phyloP scores from a whole-genome alignment of 2,329 filamentous ascomycete species.

The Sporothrix pseudoabietina region DNA sequence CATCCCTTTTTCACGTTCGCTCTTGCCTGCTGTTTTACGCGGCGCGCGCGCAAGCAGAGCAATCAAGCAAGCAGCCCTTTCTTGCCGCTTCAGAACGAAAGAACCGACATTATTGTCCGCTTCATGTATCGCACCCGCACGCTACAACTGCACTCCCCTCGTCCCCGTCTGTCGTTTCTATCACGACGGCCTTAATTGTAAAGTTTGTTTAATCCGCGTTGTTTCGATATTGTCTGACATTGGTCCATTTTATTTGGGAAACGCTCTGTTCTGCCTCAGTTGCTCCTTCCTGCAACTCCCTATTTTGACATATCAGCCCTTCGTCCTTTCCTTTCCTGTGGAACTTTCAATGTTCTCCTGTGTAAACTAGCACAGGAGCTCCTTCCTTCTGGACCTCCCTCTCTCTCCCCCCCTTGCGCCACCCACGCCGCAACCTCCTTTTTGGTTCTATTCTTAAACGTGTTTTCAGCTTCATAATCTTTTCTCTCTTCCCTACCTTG shows the following conservation, averaged over 20 bases:
- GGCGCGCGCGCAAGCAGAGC: constrained; percentile 16
- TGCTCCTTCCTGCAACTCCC: not conserved
- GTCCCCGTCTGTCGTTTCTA: not conserved
- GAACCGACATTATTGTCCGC: not conserved
- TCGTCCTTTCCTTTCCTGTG: constrained; percentile 17
- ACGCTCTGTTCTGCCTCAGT: not conserved
- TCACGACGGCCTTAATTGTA: constrained; percentile 11
- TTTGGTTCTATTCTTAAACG: constrained; percentile 30
- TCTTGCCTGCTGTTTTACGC: constrained; percentile 24
- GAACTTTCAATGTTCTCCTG: constrained; percentile 17
- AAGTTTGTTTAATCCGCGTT: not conserved
- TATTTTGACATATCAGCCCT: constrained; percentile 21
- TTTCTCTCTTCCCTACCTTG: constrained; percentile 14
- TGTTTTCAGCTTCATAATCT: constrained; percentile 30
- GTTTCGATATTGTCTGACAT: not conserved
- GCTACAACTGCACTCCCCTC: not conserved
- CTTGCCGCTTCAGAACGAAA: not conserved
- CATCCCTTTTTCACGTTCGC: constrained; percentile 23
- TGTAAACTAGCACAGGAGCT: constrained; percentile 22
- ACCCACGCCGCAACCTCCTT: constrained; percentile 30
- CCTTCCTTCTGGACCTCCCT: constrained; percentile 27
- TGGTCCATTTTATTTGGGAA: not conserved
- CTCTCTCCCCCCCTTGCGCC: constrained; percentile 26
- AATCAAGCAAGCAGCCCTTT: not conserved
- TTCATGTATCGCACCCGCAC: constrained; percentile 13